These are phyloP conservation scores for Pleurotus citrinopileatus DNA, from an alignment of 768 basidiomycete species.

Conservation along the genomic window DNA sequence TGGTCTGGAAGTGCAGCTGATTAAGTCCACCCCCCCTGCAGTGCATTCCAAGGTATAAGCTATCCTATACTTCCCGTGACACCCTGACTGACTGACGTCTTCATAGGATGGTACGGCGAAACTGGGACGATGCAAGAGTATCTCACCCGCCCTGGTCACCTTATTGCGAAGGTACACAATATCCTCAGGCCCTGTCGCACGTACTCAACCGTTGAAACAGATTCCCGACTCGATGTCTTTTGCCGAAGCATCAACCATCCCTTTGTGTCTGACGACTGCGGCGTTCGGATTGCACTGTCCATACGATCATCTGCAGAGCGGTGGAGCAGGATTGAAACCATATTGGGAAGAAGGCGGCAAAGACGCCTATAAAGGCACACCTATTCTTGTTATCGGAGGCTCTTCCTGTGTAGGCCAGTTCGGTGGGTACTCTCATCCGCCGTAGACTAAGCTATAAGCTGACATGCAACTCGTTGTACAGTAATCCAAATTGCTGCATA, in stretches of 20 bases:
- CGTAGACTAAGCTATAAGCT: background rate
- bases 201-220: too few relatives aligned
- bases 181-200: background rate
- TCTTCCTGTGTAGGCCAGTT: conserved; percentile 48
- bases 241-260: conserved; percentile 47
- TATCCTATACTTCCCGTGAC: conserved; percentile 7
- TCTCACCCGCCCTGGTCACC: conserved; percentile 35
- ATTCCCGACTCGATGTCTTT: conserved; percentile 45
- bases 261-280: conserved; percentile 46
- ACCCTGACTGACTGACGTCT: conserved; percentile 27
- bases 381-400: conserved; percentile 48
- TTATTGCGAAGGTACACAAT: conserved; percentile 33
- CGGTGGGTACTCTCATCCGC: conserved; percentile 26
- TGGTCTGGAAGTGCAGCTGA: background rate
- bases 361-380: conserved; percentile 39
- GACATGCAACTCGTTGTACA: conserved; percentile 7
- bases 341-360: conserved; percentile 33
- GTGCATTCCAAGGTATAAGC: conserved; percentile 9
- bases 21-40: conserved; percentile 1
- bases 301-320: conserved; percentile 18
- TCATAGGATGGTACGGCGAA: conserved; percentile 35
- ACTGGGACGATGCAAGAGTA: conserved; percentile 44
- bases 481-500: conserved; percentile 32
- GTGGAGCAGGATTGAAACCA: conserved; percentile 36
- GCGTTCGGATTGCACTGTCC: conserved; percentile 46